Conservation (phyloP, 192 early-diverging fungal species). For the Mortierella claussenii region DNA sequence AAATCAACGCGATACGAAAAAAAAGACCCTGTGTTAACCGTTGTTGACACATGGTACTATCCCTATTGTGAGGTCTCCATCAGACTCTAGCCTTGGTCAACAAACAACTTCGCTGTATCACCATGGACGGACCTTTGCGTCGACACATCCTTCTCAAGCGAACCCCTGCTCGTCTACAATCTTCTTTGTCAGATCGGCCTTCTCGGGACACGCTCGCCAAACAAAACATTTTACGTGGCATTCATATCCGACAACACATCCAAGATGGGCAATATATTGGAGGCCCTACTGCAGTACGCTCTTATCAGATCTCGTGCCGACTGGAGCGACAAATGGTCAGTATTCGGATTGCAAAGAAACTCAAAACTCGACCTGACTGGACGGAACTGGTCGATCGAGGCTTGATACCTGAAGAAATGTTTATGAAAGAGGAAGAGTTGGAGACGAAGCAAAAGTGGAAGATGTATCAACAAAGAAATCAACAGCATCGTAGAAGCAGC, state of each 20-base stretch:
- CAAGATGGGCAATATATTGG: conserved; percentile 36
- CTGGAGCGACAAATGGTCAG: too few relatives aligned
- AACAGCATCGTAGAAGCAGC: too few relatives aligned
- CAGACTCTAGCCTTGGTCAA: conserved; percentile 21
- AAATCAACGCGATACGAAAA: too few relatives aligned
- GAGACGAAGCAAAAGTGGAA: too few relatives aligned
- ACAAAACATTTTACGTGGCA: conserved; percentile 35
- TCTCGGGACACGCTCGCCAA: conserved; percentile 22
- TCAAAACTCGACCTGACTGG: conserved; percentile 27
- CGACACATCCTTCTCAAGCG: conserved; percentile 46
- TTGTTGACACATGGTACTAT: too few relatives aligned
- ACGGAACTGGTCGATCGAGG: conserved; percentile 32
- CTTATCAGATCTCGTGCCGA: too few relatives aligned
- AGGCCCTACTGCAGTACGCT: too few relatives aligned
- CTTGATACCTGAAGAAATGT: too few relatives aligned
- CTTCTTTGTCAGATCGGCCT: conserved; percentile 25
- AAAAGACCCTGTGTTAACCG: too few relatives aligned
- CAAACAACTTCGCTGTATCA: conserved; percentile 21
- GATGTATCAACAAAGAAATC: too few relatives aligned
- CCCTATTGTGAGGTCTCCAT: too few relatives aligned
- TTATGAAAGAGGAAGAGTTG: too few relatives aligned
- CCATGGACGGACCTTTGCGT: conserved; percentile 33
- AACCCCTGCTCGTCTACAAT: conserved; percentile 29
- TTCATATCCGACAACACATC: conserved; percentile 38
- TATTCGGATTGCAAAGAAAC: conserved; percentile 22